phyloP scores from a whole-genome alignment of 2,329 filamentous ascomycete genomes.

The Penicillium verrucosum region DNA sequence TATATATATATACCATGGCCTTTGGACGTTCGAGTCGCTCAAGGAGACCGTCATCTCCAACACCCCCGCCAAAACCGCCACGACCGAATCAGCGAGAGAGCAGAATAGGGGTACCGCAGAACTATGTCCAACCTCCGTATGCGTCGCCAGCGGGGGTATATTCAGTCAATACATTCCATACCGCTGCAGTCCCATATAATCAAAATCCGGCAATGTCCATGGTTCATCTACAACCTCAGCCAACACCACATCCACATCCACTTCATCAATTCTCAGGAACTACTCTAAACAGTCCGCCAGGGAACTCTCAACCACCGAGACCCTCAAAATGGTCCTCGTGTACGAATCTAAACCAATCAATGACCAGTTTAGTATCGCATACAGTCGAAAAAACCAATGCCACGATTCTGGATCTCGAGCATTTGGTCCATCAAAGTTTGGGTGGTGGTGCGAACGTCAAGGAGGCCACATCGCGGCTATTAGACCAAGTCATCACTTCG shows the following conservation, averaged over 20 bases:
- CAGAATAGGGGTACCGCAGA: background rate
- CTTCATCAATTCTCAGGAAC: background rate
- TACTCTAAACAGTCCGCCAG: background rate
- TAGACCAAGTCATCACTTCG: constrained; percentile 66
- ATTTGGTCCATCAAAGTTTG: constrained; percentile 42
- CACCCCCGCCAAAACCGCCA: constrained; percentile 5
- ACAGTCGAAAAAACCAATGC: constrained; percentile 19
- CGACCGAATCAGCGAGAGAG: background rate
- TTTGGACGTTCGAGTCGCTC: background rate
- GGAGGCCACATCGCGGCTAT: constrained; percentile 60
- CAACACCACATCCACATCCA: background rate
- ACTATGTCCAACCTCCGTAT: background rate
- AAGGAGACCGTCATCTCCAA: background rate
- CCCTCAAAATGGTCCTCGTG: constrained; percentile 13
- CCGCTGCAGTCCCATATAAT: background rate
- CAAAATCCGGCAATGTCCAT: constrained; percentile 2
- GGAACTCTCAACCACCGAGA: background rate
- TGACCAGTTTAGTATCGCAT: constrained; percentile 16
- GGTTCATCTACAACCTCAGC: constrained; percentile 3
- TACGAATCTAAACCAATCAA: constrained; percentile 11
- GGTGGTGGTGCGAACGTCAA: constrained; percentile 34
- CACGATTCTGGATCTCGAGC: constrained; percentile 19
- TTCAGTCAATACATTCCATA: constrained; percentile 6
- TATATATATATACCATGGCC: background rate
- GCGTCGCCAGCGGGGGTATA: background rate